A percentile compares a stretch with the other conserved stretches of the same genome.
phyloP scores from a whole-genome alignment of 73 alveolate genomes.

The Breviolum minutum region DNA sequence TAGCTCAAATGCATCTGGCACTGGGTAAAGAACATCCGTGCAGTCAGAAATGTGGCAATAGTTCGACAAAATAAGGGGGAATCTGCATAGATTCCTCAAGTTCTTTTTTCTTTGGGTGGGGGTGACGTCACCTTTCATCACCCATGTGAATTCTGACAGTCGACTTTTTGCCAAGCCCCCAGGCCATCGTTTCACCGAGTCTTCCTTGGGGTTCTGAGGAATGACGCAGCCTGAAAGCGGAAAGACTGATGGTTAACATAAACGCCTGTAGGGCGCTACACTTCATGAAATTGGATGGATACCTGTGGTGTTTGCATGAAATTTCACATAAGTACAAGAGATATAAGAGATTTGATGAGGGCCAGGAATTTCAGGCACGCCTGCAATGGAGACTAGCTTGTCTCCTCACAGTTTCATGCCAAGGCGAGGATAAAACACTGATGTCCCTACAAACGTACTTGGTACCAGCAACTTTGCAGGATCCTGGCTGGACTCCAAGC shows the following conservation, averaged over 20 bases:
- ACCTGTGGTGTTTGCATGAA: background rate
- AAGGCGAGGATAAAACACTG: background rate
- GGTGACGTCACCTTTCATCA: too few relatives aligned
- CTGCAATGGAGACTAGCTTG: conserved; percentile 86
- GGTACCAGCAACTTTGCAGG: background rate
- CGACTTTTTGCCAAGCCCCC: background rate
- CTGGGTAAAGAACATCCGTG: too few relatives aligned
- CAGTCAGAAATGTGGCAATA: too few relatives aligned
- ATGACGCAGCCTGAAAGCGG: conserved; percentile 57
- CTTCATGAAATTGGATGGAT: background rate
- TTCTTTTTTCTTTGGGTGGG: too few relatives aligned
- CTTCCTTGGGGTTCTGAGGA: conserved; percentile 86
- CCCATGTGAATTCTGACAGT: too few relatives aligned
- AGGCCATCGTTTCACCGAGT: conserved; percentile 57
- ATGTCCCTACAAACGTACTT: background rate
- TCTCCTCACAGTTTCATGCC: conserved; percentile 23
- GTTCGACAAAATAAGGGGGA: too few relatives aligned
- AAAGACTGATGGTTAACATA: background rate
- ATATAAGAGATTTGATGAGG: background rate
- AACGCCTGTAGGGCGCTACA: too few relatives aligned
- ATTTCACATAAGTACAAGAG: background rate
- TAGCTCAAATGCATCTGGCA: too few relatives aligned
- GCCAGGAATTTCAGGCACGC: background rate
- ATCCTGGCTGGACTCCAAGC: conserved; percentile 69
- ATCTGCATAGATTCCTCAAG: too few relatives aligned